Percentiles rank a stretch among this genome's conserved stretches.
phyloP scores from a whole-genome alignment of 139 green algal genomes.

The Micromonas pusilla region DNA sequence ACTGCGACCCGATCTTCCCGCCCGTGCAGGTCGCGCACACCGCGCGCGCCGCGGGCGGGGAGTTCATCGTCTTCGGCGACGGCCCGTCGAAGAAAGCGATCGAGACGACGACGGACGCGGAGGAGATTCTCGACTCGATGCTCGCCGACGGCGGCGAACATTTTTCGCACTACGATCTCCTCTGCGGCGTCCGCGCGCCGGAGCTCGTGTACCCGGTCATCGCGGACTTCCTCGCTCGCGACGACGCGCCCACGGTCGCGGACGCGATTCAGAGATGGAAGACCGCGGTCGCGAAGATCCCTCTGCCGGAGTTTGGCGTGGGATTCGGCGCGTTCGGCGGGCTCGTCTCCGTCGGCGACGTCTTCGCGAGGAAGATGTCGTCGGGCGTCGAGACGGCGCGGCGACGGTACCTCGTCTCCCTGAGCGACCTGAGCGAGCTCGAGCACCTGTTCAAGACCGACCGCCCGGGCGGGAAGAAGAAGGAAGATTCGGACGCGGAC shows the following conservation, averaged over 20 bases:
- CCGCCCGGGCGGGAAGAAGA: no score
- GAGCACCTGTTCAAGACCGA: no score
- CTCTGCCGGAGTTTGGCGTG: no score
- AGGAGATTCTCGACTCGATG: background rate
- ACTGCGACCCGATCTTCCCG: slow-evolving; percentile 19
- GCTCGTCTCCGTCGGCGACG: no score
- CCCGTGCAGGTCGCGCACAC: background rate
- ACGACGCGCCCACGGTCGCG: background rate
- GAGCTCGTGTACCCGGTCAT: background rate
- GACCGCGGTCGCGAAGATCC: no score
- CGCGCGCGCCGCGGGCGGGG: background rate
- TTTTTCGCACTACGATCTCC: slow-evolving; percentile 15
- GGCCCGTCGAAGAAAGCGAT: background rate
- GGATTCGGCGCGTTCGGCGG: no score
- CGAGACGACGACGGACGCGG: background rate
- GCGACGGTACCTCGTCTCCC: no score
- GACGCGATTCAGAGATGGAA: no score
- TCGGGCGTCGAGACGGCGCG: no score
- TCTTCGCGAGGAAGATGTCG: no score
- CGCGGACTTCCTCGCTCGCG: background rate
- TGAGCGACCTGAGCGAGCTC: no score
- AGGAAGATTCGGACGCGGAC: no score
- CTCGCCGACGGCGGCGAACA: background rate
- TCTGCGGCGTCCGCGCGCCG: slow-evolving; percentile 5
- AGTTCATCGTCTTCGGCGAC: slow-evolving; percentile 10